Evolutionary conservation across 148 eudicot species (phyloP).

Genomic region (Gaultheria prostrata): DNA sequence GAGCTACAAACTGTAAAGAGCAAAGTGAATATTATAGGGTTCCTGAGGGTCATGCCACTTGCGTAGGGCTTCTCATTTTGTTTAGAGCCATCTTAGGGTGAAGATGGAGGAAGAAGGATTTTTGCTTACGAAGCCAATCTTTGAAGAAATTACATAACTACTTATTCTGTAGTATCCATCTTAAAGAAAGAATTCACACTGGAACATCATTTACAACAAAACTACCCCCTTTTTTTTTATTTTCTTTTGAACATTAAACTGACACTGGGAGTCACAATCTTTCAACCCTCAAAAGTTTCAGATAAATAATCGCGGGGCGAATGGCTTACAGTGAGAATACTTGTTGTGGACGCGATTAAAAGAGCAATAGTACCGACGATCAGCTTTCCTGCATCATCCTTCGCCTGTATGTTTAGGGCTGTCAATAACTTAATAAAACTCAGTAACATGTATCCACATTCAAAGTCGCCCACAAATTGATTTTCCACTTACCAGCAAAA

Average conservation of each 20-base stretch:
- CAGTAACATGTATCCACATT: background rate
- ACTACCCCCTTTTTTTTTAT: too few species aligned
- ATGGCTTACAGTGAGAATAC: constrained; percentile 17
- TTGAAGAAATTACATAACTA: background rate
- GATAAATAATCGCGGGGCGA: background rate
- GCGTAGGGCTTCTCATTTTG: background rate
- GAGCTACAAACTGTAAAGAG: background rate
- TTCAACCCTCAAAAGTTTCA: background rate
- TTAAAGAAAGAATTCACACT: background rate
- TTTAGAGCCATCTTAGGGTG: background rate
- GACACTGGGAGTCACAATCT: background rate
- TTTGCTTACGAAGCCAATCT: background rate
- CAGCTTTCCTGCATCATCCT: constrained; percentile 18
- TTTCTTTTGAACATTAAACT: too few species aligned
- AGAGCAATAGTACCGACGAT: constrained; percentile 10
- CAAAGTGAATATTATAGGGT: background rate
- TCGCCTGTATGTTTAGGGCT: constrained; percentile 5
- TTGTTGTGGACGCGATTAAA: constrained; percentile 11
- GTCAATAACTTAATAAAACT: background rate
- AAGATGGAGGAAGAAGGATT: background rate
- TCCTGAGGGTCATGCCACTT: background rate
- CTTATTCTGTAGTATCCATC: background rate
- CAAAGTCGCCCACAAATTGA: background rate
- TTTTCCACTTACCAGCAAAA: constrained; percentile 14
- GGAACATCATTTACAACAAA: background rate